Conservation (phyloP, 2,329 filamentous ascomycete genomes). For the Aureobasidium sp. region DNA sequence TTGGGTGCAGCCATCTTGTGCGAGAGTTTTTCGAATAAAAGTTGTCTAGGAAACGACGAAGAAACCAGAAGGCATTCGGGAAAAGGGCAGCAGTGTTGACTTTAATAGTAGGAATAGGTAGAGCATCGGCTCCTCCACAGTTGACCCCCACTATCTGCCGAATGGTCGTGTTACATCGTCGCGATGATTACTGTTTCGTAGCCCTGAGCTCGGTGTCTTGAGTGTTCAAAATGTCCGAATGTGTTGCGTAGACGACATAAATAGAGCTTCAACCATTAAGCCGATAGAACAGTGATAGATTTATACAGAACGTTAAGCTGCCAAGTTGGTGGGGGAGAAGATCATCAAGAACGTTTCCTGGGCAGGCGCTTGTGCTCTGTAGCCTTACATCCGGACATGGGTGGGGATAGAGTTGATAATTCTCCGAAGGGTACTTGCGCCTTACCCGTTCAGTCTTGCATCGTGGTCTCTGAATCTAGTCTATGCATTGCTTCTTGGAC, state of each 20-base stretch:
- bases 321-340: accelerated
- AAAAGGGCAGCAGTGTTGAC: neutral
- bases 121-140: neutral
- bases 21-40: no score
- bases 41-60: neutral
- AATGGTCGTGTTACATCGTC: neutral
- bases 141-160: neutral
- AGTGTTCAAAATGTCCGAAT: neutral
- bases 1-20: conserved; percentile 35
- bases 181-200: neutral
- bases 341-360: neutral
- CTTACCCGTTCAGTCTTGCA: neutral
- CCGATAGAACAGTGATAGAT: neutral
- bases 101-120: neutral
- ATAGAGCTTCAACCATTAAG: neutral
- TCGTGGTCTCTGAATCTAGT: neutral
- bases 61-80: neutral
- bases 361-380: neutral
- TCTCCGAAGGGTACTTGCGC: conserved; percentile 1
- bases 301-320: neutral
- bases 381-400: neutral
- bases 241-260: neutral
- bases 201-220: neutral
- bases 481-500: neutral
- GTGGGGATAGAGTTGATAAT: conserved; percentile 10